Evolutionary conservation across 805 yeast species (phyloP).

Genomic region (Cyberlindnera sargentensis): DNA sequence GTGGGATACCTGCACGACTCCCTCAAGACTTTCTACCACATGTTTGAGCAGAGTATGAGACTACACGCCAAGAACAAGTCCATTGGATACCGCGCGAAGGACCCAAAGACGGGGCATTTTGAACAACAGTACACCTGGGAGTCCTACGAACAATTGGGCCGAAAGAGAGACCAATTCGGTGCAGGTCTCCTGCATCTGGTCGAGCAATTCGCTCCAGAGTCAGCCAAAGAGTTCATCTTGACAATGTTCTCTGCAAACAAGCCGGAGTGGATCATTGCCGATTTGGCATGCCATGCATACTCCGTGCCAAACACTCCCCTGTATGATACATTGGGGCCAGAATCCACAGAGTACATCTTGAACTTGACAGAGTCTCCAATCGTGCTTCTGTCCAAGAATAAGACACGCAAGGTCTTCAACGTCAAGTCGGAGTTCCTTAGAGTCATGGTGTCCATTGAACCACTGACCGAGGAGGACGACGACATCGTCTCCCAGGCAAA

Average conservation of each 20-base stretch:
- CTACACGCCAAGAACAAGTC: constrained; percentile 32
- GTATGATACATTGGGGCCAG: constrained; percentile 52
- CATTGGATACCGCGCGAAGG: constrained; percentile 36
- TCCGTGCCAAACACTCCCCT: constrained; percentile 46
- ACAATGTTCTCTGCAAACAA: constrained; percentile 52
- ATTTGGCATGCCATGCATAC: constrained; percentile 59
- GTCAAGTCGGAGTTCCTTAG: constrained; percentile 41
- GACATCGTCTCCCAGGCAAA: constrained; percentile 26
- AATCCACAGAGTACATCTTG: constrained; percentile 57
- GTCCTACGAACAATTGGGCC: constrained; percentile 35
- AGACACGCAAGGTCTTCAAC: constrained; percentile 40
- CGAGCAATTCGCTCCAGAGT: constrained; percentile 27
- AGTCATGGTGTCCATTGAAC: constrained; percentile 51
- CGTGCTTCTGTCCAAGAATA: constrained; percentile 45
- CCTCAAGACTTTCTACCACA: constrained; percentile 36
- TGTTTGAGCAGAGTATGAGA: constrained; percentile 37
- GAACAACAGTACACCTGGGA: constrained; percentile 36
- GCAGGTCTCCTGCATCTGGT: constrained; percentile 46
- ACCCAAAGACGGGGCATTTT: constrained; percentile 30
- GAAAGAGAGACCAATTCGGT: constrained; percentile 42
- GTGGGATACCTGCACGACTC: constrained; percentile 36
- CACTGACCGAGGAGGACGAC: constrained; percentile 29
- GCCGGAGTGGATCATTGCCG: constrained; percentile 64
- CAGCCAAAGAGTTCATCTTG: constrained; percentile 38
- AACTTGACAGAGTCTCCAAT: constrained; percentile 56